Base-by-base conservation (phyloP, 2,329 filamentous ascomycete species). In the Akanthomyces lecanii region DNA sequence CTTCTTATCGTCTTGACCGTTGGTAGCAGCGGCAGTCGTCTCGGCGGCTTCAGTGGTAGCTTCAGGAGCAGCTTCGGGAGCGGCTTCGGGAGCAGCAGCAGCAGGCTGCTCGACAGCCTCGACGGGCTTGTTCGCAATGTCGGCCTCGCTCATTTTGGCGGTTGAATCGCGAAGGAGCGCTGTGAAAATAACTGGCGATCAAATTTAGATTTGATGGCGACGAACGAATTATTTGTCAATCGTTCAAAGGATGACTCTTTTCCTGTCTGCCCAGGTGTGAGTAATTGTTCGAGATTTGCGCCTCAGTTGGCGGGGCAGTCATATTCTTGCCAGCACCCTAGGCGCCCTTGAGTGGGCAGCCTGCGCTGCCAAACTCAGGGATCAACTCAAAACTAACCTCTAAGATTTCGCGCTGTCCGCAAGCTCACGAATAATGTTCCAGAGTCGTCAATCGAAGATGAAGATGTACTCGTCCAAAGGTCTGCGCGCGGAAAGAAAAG, bases 41-140 rank as follows among this genome's bases (percentile, higher is more conserved):
- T 67, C 65, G n/a, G 61, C 61, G 11, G 68, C 44, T 56, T 70
- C 68, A 36, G 68, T 63, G 58, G 68, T 70, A 25, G 67, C 59
- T 54, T 67, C 67, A 38, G 69, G 77, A 84, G 33, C 69, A 81
- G 81, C 63, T 76, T 86, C 30, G 80, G 40, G 7, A 48, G 63
- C 61, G 10, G 67, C 42, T 57, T 69, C 68, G 28, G 68, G 62
- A 57, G 68, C 70, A 23, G 67, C 61, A 57, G 69, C 68, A 36
- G 69, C 77, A 84, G 30, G 38, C 38, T 40, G 38, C 79, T 81
- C 33, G 80, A 82, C 65, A 81, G 89, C 56, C 79, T 81, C 14
- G 82, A 87, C 69, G 67, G 68, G 58, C 63, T 64, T 61, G 53
- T 40, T 48, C 14, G 63, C 40, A 33, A 47, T 53, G 45, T 64